Conservation (phyloP, 768 basidiomycete species). For the Leccinum boreale region DNA sequence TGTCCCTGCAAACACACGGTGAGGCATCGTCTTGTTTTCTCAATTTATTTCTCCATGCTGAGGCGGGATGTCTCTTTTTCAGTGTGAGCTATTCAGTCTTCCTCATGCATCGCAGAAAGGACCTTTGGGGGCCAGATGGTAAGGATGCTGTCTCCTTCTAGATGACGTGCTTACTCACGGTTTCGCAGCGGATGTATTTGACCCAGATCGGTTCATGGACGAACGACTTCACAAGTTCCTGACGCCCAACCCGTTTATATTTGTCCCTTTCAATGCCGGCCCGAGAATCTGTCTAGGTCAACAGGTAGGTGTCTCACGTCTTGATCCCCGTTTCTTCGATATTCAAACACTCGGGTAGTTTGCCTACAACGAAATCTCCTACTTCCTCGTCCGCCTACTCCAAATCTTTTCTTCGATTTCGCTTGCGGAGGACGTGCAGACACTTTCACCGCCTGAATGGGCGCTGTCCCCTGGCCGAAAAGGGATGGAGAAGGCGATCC, state of each 20-base stretch:
- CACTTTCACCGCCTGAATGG: slow-evolving; percentile 47
- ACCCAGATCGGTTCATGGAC: slow-evolving; percentile 67
- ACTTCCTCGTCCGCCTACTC: slow-evolving; percentile 57
- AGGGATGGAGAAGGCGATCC: slow-evolving; percentile 44
- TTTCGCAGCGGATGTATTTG: slow-evolving; percentile 49
- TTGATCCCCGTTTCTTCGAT: background rate
- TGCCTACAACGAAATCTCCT: slow-evolving; percentile 63
- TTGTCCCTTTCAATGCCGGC: slow-evolving; percentile 42
- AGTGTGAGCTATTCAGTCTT: slow-evolving; percentile 47
- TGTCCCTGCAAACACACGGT: slow-evolving; percentile 32
- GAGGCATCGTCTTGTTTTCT: background rate
- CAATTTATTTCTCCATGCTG: background rate
- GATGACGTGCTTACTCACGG: background rate
- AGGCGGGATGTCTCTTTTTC: background rate
- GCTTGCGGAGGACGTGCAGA: slow-evolving; percentile 44
- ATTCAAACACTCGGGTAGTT: slow-evolving; percentile 37
- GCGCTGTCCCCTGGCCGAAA: slow-evolving; percentile 30
- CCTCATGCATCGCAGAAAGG: slow-evolving; percentile 58
- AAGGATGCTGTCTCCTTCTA: background rate
- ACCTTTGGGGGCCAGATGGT: slow-evolving; percentile 72
- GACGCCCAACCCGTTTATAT: slow-evolving; percentile 51
- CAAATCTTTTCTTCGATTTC: slow-evolving; percentile 49
- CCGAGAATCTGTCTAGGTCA: slow-evolving; percentile 38
- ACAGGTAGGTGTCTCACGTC: slow-evolving; percentile 22
- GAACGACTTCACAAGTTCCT: slow-evolving; percentile 53